phyloP scores from a whole-genome alignment of 805 yeast species.

The Pichia gijzeniarum region DNA sequence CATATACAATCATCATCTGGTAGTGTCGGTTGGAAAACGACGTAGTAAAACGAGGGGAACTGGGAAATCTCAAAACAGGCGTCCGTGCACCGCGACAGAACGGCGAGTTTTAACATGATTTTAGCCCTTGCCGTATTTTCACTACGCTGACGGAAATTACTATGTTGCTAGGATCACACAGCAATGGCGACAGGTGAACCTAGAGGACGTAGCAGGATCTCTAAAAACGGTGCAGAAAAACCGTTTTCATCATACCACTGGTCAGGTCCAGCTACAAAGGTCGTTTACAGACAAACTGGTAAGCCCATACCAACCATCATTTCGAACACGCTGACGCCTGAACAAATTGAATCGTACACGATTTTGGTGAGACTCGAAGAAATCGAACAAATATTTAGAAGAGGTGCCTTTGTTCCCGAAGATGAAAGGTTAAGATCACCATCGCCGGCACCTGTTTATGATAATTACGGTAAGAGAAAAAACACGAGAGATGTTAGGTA shows the following conservation, averaged over 20 bases:
- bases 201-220: neutral
- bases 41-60: too few relatives aligned
- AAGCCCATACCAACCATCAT: constrained; percentile 16
- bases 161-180: too few relatives aligned
- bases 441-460: constrained; percentile 92
- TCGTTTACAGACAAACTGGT: constrained; percentile 13
- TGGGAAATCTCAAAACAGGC: too few relatives aligned
- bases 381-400: constrained; percentile 49
- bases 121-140: too few relatives aligned
- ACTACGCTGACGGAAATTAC: too few relatives aligned
- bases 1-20: too few relatives aligned
- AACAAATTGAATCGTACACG: constrained; percentile 74
- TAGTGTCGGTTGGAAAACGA: too few relatives aligned
- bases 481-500: constrained; percentile 76
- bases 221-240: neutral
- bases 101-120: too few relatives aligned
- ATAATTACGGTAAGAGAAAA: constrained; percentile 70
- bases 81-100: too few relatives aligned
- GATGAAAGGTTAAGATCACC: constrained; percentile 49
- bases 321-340: constrained; percentile 46
- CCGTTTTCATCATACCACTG: constrained; percentile 11
- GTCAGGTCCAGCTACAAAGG: constrained; percentile 14
- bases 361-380: constrained; percentile 72
- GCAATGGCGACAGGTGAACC: neutral
- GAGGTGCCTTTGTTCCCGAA: constrained; percentile 41